Percentiles rank a stretch among this genome's conserved stretches.
Conservation (phyloP, 2,329 filamentous ascomycete genomes). For the Arthrinium phaeospermum region DNA sequence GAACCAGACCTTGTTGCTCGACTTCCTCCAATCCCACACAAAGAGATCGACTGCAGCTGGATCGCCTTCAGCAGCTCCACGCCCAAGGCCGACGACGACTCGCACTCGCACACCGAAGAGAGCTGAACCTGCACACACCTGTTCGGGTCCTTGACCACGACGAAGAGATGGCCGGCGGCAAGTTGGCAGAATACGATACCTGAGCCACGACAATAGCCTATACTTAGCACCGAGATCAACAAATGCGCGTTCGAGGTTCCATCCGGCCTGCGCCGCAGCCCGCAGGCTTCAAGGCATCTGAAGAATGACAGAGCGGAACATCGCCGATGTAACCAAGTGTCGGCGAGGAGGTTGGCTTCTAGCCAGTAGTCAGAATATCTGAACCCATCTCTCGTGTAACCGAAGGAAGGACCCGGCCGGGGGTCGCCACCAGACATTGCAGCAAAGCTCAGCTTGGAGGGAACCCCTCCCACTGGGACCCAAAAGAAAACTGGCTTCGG, state of each 20-base stretch:
- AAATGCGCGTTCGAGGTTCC: not conserved
- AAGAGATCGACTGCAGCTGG: not conserved
- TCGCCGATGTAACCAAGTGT: not conserved
- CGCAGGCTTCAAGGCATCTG: not conserved
- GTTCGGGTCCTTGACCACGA: not conserved
- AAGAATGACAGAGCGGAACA: not conserved
- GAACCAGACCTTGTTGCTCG: not conserved
- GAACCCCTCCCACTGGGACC: not conserved
- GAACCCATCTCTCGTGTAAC: slow-evolving; percentile 5
- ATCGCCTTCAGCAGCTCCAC: not conserved
- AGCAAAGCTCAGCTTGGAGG: not conserved
- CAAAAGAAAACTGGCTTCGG: not conserved
- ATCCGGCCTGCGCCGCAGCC: not conserved
- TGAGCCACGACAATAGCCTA: not conserved
- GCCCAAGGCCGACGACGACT: too few species aligned
- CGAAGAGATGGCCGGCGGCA: not conserved
- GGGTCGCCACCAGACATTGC: not conserved
- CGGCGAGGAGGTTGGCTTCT: not conserved
- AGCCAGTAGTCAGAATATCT: not conserved
- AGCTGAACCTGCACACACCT: too few species aligned
- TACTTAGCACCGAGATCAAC: not conserved
- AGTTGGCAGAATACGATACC: not conserved
- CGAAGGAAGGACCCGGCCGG: not conserved
- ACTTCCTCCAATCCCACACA: not conserved
- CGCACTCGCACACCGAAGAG: not conserved